Conservation (phyloP, 768 basidiomycete genomes). For the Zangia roseola region DNA sequence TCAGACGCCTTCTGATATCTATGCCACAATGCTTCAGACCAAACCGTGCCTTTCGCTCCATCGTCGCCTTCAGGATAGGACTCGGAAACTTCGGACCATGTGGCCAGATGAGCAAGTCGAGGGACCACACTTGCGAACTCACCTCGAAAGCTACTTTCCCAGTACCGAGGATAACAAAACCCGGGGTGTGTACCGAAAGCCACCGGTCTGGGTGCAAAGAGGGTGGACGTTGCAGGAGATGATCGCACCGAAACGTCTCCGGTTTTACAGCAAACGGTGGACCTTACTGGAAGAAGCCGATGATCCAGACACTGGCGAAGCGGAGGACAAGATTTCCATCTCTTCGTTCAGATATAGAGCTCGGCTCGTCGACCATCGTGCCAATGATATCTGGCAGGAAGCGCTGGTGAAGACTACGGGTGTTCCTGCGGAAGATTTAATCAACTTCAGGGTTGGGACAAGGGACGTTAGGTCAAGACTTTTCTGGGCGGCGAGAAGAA, state of each 20-base stretch:
- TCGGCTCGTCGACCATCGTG: conserved; percentile 21
- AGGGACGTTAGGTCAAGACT: conserved; percentile 18
- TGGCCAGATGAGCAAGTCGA: conserved; percentile 25
- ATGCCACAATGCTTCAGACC: background rate
- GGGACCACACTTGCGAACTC: conserved; percentile 3
- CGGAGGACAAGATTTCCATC: conserved; percentile 5
- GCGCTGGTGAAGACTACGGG: conserved; percentile 17
- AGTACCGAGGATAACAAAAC: background rate
- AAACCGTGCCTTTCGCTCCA: conserved; percentile 7
- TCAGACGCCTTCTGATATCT: background rate
- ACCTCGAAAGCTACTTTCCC: conserved; percentile 11
- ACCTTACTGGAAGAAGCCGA: conserved; percentile 23
- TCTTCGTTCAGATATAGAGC: conserved; percentile 20
- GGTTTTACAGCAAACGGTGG: conserved; percentile 28
- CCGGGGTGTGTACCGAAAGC: conserved; percentile 5
- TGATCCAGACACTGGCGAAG: conserved; percentile 13
- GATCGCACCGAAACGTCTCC: conserved; percentile 26
- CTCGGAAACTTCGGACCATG: conserved; percentile 7
- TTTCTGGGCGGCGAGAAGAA: conserved; percentile 29
- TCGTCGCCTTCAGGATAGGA: background rate
- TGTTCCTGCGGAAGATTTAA: conserved; percentile 7
- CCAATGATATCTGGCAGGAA: conserved; percentile 7
- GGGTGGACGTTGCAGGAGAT: conserved; percentile 31
- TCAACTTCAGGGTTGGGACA: conserved; percentile 14
- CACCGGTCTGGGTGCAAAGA: conserved; percentile 20